phyloP scores from a whole-genome alignment of 306 rosid genomes.

The Phaseolus lunatus region DNA sequence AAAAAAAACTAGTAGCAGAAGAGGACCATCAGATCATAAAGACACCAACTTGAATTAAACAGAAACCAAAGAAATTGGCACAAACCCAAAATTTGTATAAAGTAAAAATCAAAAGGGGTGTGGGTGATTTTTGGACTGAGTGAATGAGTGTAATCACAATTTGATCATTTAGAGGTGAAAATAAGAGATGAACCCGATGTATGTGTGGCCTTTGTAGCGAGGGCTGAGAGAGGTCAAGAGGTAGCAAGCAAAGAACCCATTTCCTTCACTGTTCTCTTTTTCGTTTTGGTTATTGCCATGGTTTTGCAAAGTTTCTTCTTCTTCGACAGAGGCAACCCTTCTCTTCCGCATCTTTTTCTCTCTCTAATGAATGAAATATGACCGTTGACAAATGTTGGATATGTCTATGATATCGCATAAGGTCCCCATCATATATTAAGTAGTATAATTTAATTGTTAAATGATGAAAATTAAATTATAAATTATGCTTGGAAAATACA shows the following conservation, averaged over 20 bases:
- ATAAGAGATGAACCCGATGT: slow-evolving; percentile 68
- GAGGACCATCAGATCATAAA: slow-evolving; percentile 7
- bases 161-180: slow-evolving; percentile 38
- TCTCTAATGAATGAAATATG: slow-evolving; percentile 50
- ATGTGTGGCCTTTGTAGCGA: slow-evolving; percentile 88
- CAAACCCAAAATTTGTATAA: slow-evolving; percentile 14
- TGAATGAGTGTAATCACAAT: slow-evolving; percentile 19
- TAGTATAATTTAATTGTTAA: no score
- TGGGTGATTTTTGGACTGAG: not conserved
- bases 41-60: slow-evolving; percentile 3
- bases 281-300: slow-evolving; percentile 40
- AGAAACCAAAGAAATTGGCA: slow-evolving; percentile 10
- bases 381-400: slow-evolving; percentile 64
- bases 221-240: slow-evolving; percentile 81
- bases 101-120: slow-evolving; percentile 32
- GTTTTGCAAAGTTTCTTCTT: not conserved
- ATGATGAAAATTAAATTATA: no score
- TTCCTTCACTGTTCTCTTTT: slow-evolving; percentile 27
- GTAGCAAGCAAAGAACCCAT: slow-evolving; percentile 85
- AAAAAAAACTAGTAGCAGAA: not conserved
- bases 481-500: not conserved
- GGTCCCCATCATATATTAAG: no score
- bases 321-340: slow-evolving; percentile 45
- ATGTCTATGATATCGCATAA: not conserved
- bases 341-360: slow-evolving; percentile 51